phyloP scores from a whole-genome alignment of 495 filamentous ascomycete species.

The Aspergillus conjunctus region DNA sequence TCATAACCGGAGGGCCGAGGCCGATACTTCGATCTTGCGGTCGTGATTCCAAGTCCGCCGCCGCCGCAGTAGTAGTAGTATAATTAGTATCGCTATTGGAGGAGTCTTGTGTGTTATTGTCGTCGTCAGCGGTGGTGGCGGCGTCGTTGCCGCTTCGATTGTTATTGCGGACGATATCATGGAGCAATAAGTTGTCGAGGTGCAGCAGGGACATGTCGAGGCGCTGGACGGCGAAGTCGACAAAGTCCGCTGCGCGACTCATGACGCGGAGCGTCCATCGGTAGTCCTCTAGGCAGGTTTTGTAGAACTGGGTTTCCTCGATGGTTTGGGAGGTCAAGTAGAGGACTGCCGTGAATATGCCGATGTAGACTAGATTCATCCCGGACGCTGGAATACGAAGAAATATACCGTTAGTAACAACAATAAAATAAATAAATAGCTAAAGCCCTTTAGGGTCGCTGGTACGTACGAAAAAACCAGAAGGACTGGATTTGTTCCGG shows the following conservation, averaged over 20 bases:
- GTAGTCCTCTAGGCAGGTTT: slow-evolving; percentile 6
- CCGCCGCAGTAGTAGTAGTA: neutral
- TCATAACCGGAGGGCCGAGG: neutral
- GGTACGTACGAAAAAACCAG: slow-evolving; percentile 8
- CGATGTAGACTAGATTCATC: slow-evolving; percentile 11
- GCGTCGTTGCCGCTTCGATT: neutral
- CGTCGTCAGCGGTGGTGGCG: neutral
- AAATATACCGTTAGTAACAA: neutral
- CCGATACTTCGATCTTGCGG: neutral
- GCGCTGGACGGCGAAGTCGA: slow-evolving; percentile 10
- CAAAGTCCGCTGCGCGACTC: slow-evolving; percentile 6
- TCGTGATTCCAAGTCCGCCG: neutral
- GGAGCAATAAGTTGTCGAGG: neutral
- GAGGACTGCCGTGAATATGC: slow-evolving; percentile 6
- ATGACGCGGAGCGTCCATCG: slow-evolving; percentile 11
- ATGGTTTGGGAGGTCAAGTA: slow-evolving; percentile 13
- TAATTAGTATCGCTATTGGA: neutral
- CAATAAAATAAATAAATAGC: neutral
- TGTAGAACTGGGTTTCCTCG: slow-evolving; percentile 11
- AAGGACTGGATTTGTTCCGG: slow-evolving; percentile 12
- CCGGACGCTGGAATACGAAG: slow-evolving; percentile 2
- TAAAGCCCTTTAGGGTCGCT: neutral
- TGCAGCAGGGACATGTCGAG: slow-evolving; percentile 12
- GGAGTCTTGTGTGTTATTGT: neutral
- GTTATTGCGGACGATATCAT: slow-evolving; percentile 13